Evolutionary conservation across 805 yeast genomes (phyloP).

Genomic region (Hanseniaspora vineae): DNA sequence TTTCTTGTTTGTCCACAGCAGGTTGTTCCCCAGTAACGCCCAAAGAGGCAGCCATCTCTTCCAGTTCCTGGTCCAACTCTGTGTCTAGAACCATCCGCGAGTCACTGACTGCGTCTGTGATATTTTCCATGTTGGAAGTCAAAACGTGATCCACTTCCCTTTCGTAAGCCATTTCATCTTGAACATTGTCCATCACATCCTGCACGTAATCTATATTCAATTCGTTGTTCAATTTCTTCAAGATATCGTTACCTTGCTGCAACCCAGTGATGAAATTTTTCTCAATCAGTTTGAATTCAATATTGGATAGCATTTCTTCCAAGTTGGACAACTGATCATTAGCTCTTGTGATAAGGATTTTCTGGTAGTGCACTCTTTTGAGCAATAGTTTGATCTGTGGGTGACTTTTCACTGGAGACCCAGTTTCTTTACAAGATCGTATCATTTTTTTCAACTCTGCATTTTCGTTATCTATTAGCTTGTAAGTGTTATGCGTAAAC

Average conservation of each 20-base stretch:
- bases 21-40: not conserved
- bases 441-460: conserved; percentile 21
- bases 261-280: conserved; percentile 73
- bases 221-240: conserved; percentile 65
- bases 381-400: conserved; percentile 47
- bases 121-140: conserved; percentile 23
- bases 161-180: conserved; percentile 70
- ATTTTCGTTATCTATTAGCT: conserved; percentile 48
- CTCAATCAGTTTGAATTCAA: conserved; percentile 85
- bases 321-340: conserved; percentile 67
- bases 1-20: not conserved
- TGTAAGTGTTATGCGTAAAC: conserved; percentile 41
- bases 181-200: conserved; percentile 67
- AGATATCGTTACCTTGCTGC: conserved; percentile 64
- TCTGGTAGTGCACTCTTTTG: conserved; percentile 71
- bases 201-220: conserved; percentile 72
- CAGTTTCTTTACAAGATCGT: conserved; percentile 2
- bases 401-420: conserved; percentile 7
- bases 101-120: conserved; percentile 35
- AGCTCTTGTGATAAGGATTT: conserved; percentile 53
- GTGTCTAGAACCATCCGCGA: conserved; percentile 49
- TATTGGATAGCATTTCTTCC: conserved; percentile 63
- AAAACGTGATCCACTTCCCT: conserved; percentile 53
- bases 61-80: conserved; percentile 29
- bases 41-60: conserved; percentile 2